These are phyloP conservation scores for Chloranthus sessilifolius DNA, from an alignment of 164 flowering plant species.

Conservation along the genomic window DNA sequence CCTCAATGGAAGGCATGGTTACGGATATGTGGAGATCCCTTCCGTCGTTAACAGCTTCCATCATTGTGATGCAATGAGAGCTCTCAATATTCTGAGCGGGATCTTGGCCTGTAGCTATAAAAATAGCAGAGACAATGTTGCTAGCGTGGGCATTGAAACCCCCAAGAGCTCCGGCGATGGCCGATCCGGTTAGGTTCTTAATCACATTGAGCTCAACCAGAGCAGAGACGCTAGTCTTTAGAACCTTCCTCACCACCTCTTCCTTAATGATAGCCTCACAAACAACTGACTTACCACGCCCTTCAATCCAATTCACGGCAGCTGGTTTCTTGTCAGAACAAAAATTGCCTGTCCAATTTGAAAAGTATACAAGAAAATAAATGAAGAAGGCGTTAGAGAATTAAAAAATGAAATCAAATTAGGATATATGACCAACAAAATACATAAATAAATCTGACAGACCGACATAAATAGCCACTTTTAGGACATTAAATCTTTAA, in stretches of 20 bases:
- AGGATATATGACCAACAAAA: too few relatives aligned
- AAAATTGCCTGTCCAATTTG: conserved; percentile 40
- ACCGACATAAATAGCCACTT: too few relatives aligned
- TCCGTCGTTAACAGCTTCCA: conserved; percentile 77
- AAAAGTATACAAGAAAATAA: not conserved
- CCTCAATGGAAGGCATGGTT: conserved; percentile 89
- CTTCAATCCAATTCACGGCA: conserved; percentile 86
- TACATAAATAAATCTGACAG: too few relatives aligned
- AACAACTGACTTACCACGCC: conserved; percentile 79
- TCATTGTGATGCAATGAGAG: conserved; percentile 87
- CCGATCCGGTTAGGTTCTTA: conserved; percentile 80
- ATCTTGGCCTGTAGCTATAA: conserved; percentile 86
- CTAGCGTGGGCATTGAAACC: conserved; percentile 88
- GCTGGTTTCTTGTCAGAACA: conserved; percentile 86
- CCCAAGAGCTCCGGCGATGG: conserved; percentile 80
- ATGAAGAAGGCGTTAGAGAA: not conserved
- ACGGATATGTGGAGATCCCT: conserved; percentile 77
- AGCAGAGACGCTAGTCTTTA: conserved; percentile 62
- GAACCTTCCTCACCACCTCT: conserved; percentile 63
- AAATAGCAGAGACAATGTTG: conserved; percentile 85
- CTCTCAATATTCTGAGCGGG: conserved; percentile 90
- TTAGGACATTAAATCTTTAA: too few relatives aligned
- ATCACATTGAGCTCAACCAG: conserved; percentile 87
- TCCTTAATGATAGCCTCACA: conserved; percentile 75
- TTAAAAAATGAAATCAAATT: not conserved